Conservation (phyloP, 164 flowering plant species). For the Magnolia officinalis region DNA sequence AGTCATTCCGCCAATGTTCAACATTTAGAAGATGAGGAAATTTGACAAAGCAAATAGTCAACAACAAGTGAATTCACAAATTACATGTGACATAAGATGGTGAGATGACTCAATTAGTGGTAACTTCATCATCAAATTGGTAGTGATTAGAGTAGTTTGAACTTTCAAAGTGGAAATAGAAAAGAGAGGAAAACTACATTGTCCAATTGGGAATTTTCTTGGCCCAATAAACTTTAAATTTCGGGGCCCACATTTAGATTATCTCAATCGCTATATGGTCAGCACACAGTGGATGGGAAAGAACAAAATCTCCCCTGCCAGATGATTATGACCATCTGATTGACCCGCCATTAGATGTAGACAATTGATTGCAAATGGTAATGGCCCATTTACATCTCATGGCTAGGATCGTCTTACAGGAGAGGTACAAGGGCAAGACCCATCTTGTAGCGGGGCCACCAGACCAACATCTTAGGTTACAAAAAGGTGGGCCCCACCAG, state of each 20-base stretch:
- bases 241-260: background rate
- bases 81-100: background rate
- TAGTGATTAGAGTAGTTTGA: no score
- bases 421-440: background rate
- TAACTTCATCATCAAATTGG: no score
- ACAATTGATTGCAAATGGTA: background rate
- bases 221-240: background rate
- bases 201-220: no score
- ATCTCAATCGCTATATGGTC: background rate
- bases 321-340: background rate
- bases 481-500: background rate
- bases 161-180: background rate
- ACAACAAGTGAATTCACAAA: background rate
- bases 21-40: conserved; percentile 1
- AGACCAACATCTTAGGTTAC: background rate
- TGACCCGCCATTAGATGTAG: background rate
- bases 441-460: background rate
- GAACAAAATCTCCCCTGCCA: background rate
- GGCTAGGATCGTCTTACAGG: background rate
- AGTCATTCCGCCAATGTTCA: conserved; percentile 4
- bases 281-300: no score
- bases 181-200: no score
- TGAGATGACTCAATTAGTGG: background rate
- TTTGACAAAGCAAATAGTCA: background rate
- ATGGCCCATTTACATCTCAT: background rate